These are phyloP conservation scores for Lyophyllum decastes DNA, from an alignment of 768 basidiomycete species.

Conservation along the genomic window DNA sequence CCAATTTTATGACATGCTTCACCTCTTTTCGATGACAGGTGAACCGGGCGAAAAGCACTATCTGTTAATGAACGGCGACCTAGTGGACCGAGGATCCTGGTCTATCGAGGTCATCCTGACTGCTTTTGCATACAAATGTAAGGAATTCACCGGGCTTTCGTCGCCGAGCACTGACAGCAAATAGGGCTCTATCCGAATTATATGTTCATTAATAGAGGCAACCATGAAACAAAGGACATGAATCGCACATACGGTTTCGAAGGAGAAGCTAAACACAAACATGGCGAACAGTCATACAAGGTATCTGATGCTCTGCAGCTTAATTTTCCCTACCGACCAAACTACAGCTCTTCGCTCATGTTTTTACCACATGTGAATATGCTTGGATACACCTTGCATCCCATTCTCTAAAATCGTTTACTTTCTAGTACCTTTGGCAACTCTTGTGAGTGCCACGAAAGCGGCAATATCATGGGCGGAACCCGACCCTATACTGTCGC, in stretches of 20 bases:
- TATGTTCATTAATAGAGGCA: slow-evolving; percentile 95
- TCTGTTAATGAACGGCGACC: slow-evolving; percentile 90
- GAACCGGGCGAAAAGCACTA: slow-evolving; percentile 85
- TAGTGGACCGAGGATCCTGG: slow-evolving; percentile 97
- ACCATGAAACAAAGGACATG: slow-evolving; percentile 98
- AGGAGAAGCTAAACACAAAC: slow-evolving; percentile 95
- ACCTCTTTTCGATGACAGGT: slow-evolving; percentile 85
- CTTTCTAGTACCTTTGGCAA: slow-evolving; percentile 83
- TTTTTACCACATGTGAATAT: slow-evolving; percentile 83
- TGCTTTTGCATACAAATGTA: slow-evolving; percentile 95
- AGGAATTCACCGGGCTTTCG: slow-evolving; percentile 18
- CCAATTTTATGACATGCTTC: slow-evolving; percentile 93
- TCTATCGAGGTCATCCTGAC: slow-evolving; percentile 91
- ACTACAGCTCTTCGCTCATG: slow-evolving; percentile 82
- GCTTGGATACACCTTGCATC: background rate
- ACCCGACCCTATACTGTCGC: slow-evolving; percentile 69
- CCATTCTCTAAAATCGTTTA: background rate
- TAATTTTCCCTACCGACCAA: slow-evolving; percentile 1
- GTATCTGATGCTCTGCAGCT: slow-evolving; percentile 32
- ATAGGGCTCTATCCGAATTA: slow-evolving; percentile 87
- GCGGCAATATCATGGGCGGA: slow-evolving; percentile 44
- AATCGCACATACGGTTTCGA: slow-evolving; percentile 93
- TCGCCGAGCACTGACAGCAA: slow-evolving; percentile 4
- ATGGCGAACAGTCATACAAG: slow-evolving; percentile 94
- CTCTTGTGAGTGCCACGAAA: slow-evolving; percentile 76